Base-by-base conservation (phyloP, 208 protist genomes). In the Leishmania arabica region DNA sequence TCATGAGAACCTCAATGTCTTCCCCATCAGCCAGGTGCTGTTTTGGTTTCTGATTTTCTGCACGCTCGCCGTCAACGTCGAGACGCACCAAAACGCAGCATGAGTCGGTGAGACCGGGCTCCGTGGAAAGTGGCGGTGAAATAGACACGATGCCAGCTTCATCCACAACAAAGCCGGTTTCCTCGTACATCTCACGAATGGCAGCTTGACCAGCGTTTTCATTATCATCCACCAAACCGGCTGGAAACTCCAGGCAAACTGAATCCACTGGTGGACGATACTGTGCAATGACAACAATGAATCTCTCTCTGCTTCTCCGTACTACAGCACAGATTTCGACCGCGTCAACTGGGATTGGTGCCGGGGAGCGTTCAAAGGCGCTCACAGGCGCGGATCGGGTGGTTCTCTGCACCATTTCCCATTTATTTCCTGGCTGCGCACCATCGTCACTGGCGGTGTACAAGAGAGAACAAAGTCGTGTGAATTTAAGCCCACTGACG, bases 241-340 rank as follows among this genome's bases (percentile, higher is more conserved):
- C 91, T 24, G 95, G 95, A 86, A 98, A 96, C 66, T 98, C 93
- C 24, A 96, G 54, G 17, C 83, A 84, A 5, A 95, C 51, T 11
- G 85, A 81, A 85, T 95, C 92, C 31, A 98, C 34, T 3, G 95
- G 92, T 11, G 93, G 92, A 37, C 95, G 89, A 85, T 95, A 98
- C 71, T 98, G 95, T 31, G 86, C 86, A 70, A 98, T 91, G 5
- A 98, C 81, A 76, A 97, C 88, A 47, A 96, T 68, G 75, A 88
- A 94, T 42, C 69, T 80, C 45, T 87, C 74, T 2, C 73, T 60
- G 9, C n/a, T 74, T 69, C 83, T 78, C 53, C 78, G 75, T 11
- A 95, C 78, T 69, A 92, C 79, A 1, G 93, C 90, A 73, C 86
- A 93, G 78, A 96, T 93, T 72, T 96, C 91, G 0, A 92, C 90